Evolutionary conservation across 2,329 filamentous ascomycete species (phyloP).

Genomic region (Metarhizium brunneum): DNA sequence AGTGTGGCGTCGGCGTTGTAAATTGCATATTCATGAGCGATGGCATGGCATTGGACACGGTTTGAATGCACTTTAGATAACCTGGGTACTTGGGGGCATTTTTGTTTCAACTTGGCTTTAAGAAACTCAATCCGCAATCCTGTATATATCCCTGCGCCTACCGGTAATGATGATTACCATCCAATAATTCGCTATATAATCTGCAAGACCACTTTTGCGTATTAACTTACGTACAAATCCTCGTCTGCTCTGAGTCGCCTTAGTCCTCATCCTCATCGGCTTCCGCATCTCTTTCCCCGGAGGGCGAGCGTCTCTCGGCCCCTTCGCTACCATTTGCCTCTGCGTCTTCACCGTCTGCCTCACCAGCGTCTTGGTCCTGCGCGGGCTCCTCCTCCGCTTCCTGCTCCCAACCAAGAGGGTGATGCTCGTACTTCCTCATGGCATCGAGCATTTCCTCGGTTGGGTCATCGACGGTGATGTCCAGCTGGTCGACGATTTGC

Average conservation of each 20-base stretch:
- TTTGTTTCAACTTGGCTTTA: background rate
- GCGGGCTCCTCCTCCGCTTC: conserved; percentile 25
- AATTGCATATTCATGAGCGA: background rate
- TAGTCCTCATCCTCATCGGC: conserved; percentile 34
- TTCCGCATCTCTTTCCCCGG: conserved; percentile 31
- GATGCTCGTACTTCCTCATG: conserved; percentile 42
- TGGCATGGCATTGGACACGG: background rate
- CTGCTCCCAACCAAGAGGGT: conserved; percentile 41
- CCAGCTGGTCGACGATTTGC: conserved; percentile 45
- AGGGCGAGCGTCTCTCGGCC: conserved; percentile 18
- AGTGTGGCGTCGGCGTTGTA: background rate
- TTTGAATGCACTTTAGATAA: background rate
- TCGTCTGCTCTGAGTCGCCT: conserved; percentile 12
- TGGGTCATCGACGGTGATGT: conserved; percentile 46
- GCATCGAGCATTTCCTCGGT: conserved; percentile 41
- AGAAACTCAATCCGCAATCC: background rate
- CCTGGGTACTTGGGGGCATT: background rate
- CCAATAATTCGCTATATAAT: background rate
- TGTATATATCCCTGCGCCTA: background rate
- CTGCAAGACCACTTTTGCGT: background rate
- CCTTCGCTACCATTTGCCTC: conserved; percentile 12
- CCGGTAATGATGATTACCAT: background rate
- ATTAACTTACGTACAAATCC: background rate
- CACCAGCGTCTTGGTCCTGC: conserved; percentile 14
- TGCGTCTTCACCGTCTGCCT: conserved; percentile 17